phyloP scores from a whole-genome alignment of 2,329 filamentous ascomycete genomes.

The Gremmenia infestans region DNA sequence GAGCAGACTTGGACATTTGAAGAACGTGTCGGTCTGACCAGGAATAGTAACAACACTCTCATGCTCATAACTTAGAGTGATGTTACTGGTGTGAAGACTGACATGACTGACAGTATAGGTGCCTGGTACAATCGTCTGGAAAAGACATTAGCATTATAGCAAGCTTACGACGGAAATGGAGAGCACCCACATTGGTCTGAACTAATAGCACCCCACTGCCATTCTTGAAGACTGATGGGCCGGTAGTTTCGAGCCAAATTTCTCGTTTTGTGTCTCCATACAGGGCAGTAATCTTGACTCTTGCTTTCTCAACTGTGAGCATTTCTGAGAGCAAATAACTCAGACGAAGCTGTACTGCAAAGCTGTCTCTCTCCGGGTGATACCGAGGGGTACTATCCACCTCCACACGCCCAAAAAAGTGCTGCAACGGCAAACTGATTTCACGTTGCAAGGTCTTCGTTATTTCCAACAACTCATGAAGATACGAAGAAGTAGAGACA shows the following conservation, averaged over 20 bases:
- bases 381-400: slow-evolving; percentile 67
- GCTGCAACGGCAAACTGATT: slow-evolving; percentile 61
- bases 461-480: slow-evolving; percentile 27
- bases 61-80: slow-evolving; percentile 62
- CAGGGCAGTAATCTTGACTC: slow-evolving; percentile 56
- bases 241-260: slow-evolving; percentile 52
- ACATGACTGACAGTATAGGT: slow-evolving; percentile 72
- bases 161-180: neutral
- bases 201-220: slow-evolving; percentile 40
- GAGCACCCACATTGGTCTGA: slow-evolving; percentile 39
- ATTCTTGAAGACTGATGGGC: slow-evolving; percentile 42
- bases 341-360: slow-evolving; percentile 63
- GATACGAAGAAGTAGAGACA: slow-evolving; percentile 26
- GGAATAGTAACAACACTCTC: slow-evolving; percentile 34
- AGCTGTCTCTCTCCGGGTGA: slow-evolving; percentile 67
- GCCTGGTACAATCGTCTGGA: slow-evolving; percentile 61
- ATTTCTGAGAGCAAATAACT: slow-evolving; percentile 68
- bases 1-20: slow-evolving; percentile 58
- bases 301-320: slow-evolving; percentile 60
- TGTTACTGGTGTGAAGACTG: slow-evolving; percentile 56
- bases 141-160: slow-evolving; percentile 26
- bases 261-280: slow-evolving; percentile 57
- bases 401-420: slow-evolving; percentile 67
- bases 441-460: slow-evolving; percentile 47
- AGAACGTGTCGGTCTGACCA: slow-evolving; percentile 35